A percentile compares a stretch with the other conserved stretches of the same genome.
phyloP scores from a whole-genome alignment of 139 green algal genomes.

The Coelastrella sp. region DNA sequence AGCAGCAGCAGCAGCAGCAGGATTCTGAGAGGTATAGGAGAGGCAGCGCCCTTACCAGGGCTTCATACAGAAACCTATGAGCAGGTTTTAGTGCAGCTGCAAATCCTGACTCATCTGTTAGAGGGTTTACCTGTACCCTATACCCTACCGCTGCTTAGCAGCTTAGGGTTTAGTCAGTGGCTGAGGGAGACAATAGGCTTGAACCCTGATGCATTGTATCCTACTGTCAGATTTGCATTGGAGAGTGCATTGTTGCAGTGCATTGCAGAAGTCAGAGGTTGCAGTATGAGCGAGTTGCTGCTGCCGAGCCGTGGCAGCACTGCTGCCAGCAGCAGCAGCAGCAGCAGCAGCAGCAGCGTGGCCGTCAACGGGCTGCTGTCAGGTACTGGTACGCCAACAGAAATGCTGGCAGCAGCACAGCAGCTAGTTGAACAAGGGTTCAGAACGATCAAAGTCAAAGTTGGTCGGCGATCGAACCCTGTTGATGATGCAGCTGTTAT shows the following conservation, averaged over 20 bases:
- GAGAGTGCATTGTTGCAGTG: constrained; percentile 82
- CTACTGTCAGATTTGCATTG: constrained; percentile 66
- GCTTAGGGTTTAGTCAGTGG: constrained; percentile 66
- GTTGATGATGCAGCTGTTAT: constrained; percentile 81
- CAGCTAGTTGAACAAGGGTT: constrained; percentile 63
- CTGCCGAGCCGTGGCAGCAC: background rate
- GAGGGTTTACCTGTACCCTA: constrained; percentile 47
- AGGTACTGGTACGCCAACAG: constrained; percentile 8
- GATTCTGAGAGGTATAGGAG: constrained; percentile 65
- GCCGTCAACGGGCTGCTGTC: constrained; percentile 64
- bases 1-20: constrained; percentile 19
- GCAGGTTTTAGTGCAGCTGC: constrained; percentile 75
- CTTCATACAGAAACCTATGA: constrained; percentile 85
- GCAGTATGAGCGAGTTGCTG: constrained; percentile 42
- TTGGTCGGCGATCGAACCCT: constrained; percentile 64
- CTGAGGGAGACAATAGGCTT: constrained; percentile 58
- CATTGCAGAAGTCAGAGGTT: constrained; percentile 58
- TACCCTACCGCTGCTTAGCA: constrained; percentile 60
- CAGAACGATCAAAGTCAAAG: constrained; percentile 91
- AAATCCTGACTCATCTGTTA: constrained; percentile 45
- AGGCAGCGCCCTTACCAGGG: constrained; percentile 80
- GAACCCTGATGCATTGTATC: constrained; percentile 52
- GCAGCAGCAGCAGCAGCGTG: constrained; percentile 30
- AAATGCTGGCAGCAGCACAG: constrained; percentile 39
- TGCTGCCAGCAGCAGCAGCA: constrained; percentile 48